These are phyloP conservation scores for Tirmania nivea DNA, from an alignment of 495 filamentous ascomycete genomes.

Conservation along the genomic window DNA sequence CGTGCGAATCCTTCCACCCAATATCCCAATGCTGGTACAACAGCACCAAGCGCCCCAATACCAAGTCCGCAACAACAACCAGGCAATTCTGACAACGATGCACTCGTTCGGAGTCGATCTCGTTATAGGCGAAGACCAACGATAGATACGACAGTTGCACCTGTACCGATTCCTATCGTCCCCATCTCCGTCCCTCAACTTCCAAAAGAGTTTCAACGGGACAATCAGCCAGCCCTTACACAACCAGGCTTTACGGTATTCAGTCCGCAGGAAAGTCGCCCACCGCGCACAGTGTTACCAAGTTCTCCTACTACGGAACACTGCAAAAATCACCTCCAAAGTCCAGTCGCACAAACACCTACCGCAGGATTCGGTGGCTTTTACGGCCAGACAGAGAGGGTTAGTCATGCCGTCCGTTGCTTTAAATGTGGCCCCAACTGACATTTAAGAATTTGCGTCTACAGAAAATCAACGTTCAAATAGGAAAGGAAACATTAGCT, in stretches of 20 bases:
- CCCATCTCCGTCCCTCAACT: background rate
- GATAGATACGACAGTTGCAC: background rate
- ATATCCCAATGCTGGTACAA: background rate
- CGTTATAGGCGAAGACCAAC: background rate
- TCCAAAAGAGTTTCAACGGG: background rate
- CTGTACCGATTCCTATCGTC: background rate
- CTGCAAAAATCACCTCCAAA: too few relatives aligned
- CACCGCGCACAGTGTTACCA: too few relatives aligned
- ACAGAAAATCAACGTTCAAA: background rate
- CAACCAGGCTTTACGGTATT: too few relatives aligned
- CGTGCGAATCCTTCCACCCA: background rate
- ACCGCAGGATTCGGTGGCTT: too few relatives aligned
- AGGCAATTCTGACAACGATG: background rate
- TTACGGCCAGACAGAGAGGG: too few relatives aligned
- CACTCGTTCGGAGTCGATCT: background rate
- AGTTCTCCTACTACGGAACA: too few relatives aligned
- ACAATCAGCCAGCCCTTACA: background rate
- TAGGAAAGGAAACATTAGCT: background rate
- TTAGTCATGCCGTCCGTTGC: too few relatives aligned
- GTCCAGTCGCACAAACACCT: too few relatives aligned
- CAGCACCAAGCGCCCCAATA: background rate
- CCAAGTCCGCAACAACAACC: background rate
- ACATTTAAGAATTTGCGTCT: too few relatives aligned
- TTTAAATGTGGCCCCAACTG: too few relatives aligned
- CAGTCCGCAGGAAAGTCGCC: too few relatives aligned